phyloP scores from a whole-genome alignment of 2,329 filamentous ascomycete genomes.

The Lasiodiplodia citricola region DNA sequence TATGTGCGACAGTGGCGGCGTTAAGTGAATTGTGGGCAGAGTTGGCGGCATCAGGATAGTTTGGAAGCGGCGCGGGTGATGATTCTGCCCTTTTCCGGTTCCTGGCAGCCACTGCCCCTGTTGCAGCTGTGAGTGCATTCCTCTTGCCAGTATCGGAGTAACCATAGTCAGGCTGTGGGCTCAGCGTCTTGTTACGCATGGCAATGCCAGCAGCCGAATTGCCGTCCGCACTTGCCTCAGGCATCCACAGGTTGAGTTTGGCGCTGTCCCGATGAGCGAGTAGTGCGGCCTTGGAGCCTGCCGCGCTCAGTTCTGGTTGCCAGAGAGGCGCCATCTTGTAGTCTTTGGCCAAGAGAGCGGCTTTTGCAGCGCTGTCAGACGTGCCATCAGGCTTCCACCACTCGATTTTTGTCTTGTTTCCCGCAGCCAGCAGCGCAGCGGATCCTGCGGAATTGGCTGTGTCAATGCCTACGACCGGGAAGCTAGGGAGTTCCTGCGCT shows the following conservation, averaged over 20 bases:
- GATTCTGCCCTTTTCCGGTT: constrained; percentile 68
- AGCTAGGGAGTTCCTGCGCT: constrained; percentile 75
- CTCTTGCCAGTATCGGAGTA: constrained; percentile 60
- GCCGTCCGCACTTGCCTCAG: constrained; percentile 58
- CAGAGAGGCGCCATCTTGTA: constrained; percentile 66
- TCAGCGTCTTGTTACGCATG: constrained; percentile 60
- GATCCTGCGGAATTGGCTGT: constrained; percentile 69
- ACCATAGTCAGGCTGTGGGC: constrained; percentile 53
- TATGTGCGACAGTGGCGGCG: constrained; percentile 72
- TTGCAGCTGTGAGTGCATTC: constrained; percentile 75
- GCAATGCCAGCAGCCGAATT: constrained; percentile 73
- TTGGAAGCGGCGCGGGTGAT: constrained; percentile 49
- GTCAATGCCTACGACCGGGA: constrained; percentile 68
- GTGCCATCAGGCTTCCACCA: constrained; percentile 69
- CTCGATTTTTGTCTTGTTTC: constrained; percentile 68
- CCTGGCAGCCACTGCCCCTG: constrained; percentile 69
- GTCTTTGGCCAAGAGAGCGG: constrained; percentile 64
- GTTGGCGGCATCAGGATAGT: constrained; percentile 63
- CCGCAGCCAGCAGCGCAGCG: constrained; percentile 76
- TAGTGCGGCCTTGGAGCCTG: constrained; percentile 76
- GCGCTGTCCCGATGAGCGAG: constrained; percentile 63
- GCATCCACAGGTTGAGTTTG: constrained; percentile 59
- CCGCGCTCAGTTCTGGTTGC: constrained; percentile 67
- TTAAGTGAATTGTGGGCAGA: constrained; percentile 72
- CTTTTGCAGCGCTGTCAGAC: constrained; percentile 62